phyloP scores from a whole-genome alignment of 139 green algal species.

The Nannochloris sp. region DNA sequence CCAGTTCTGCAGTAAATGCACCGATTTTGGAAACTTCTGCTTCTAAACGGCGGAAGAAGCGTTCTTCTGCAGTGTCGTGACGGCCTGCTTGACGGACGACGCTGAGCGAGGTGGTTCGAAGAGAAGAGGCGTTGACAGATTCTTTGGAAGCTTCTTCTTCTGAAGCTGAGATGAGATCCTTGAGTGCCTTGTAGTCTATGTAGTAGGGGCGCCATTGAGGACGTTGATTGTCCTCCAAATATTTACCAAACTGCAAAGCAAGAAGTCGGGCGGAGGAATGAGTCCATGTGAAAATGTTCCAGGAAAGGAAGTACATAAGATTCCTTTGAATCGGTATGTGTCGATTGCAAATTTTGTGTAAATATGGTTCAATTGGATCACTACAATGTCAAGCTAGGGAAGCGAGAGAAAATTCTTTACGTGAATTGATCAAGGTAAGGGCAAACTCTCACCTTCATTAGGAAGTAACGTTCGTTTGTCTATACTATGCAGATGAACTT shows the following conservation, averaged over 20 bases:
- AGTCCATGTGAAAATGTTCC: no score
- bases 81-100: constrained; percentile 41
- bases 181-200: constrained; percentile 57
- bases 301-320: no score
- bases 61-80: constrained; percentile 23
- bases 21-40: constrained; percentile 27
- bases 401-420: no score
- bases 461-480: no score
- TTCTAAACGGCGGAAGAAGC: constrained; percentile 26
- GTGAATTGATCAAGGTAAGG: no score
- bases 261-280: no score
- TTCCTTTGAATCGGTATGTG: no score
- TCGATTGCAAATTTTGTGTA: no score
- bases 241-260: constrained; percentile 61
- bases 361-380: no score
- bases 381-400: no score
- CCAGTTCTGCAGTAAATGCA: constrained; percentile 18
- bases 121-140: constrained; percentile 21
- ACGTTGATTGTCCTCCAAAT: constrained; percentile 62
- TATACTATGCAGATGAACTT: no score
- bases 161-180: constrained; percentile 78
- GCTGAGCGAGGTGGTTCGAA: constrained; percentile 67
- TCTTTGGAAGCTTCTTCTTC: constrained; percentile 24
- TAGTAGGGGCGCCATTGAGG: constrained; percentile 15
- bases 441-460: no score